Base-by-base conservation (phyloP, 2,329 filamentous ascomycete species). In the Fusarium coicis region DNA sequence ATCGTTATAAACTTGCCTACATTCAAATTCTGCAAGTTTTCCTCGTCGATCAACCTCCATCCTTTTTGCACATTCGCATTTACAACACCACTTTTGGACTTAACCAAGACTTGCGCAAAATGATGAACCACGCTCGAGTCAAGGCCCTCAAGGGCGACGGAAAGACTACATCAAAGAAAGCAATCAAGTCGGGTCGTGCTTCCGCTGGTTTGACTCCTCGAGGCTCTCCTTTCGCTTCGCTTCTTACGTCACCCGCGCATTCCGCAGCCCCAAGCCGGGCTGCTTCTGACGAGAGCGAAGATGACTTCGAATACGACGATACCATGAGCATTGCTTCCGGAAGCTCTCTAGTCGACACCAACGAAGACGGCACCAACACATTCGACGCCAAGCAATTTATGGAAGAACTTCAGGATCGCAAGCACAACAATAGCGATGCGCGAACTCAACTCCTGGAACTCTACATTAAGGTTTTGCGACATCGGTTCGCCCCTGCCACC, bases 121-220 rank as follows among this genome's bases (percentile, higher is more conserved):
- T 53, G 42, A 92, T 92, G 90, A 89, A 87, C 78, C 90, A 92
- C 77, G 84, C 89, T 62, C 86, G 91, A 75, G 91, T 92, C 79
- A 91, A 92, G 81, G 91, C 90, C 56, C 88, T 93, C 66, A 84
- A 87, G 70, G 91, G 92, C 82, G 91, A 89, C 83, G 88, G 89
- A 79, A 94, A 94, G 84, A 94, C 92, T 21, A 83, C 90, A 39
- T 94, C 92, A 52, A 88, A 87, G 77, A 94, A 93, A 81, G 90
- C 91, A 28, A 85, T 86, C 46, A 87, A 87, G 68, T 87, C 87
- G 7, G 86, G 87, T n/a, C 85, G 87, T 36, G 87, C 85, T n/a
- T 92, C 90, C 10, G 87, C 87, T 62, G 84, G 83, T 50, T 84
- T 84, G 65, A 92, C 91, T 4, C 87, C 88, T 39, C 85, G 86